Percentiles rank a stretch among this genome's conserved stretches.
These are phyloP conservation scores for Mesotaenium endlicherianum DNA, from an alignment of 139 green algal species.

Conservation along the genomic window DNA sequence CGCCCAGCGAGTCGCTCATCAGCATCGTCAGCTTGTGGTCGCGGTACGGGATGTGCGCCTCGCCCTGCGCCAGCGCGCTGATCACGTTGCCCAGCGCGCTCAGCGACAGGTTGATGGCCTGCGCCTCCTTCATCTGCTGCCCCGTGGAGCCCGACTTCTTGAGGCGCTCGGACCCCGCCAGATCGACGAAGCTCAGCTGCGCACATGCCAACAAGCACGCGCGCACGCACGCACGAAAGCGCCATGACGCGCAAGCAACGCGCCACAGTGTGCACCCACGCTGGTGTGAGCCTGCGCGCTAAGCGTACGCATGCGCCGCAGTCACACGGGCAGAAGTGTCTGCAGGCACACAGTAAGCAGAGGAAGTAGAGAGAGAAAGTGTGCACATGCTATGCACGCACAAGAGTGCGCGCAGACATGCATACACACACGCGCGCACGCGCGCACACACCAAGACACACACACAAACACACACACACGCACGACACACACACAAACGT, in stretches of 20 bases:
- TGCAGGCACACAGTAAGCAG: too few relatives aligned
- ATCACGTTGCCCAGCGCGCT: conserved; percentile 95
- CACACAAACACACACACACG: too few relatives aligned
- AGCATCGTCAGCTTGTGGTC: conserved; percentile 99
- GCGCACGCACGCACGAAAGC: too few relatives aligned
- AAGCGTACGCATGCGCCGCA: not conserved
- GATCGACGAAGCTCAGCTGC: conserved; percentile 95
- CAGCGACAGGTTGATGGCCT: conserved; percentile 98
- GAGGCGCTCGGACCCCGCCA: conserved; percentile 89
- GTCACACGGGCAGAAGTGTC: not conserved
- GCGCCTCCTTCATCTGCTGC: conserved; percentile 93
- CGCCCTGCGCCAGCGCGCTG: conserved; percentile 79
- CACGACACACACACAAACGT: not conserved
- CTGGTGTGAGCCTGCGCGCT: not conserved
- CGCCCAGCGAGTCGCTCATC: conserved; percentile 83
- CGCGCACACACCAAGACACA: too few relatives aligned
- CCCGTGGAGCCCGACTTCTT: conserved; percentile 90
- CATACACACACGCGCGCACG: too few relatives aligned
- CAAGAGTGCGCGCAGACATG: too few relatives aligned
- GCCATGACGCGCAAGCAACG: not conserved
- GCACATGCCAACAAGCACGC: too few relatives aligned
- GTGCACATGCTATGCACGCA: too few relatives aligned
- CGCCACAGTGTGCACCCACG: not conserved
- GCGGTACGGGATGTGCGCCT: conserved; percentile 88
- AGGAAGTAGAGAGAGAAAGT: too few relatives aligned